A percentile compares a stretch with the other conserved stretches of the same genome.
These are phyloP conservation scores for Debaryomyces fabryi DNA, from an alignment of 1,139 yeast genomes.

Conservation along the genomic window DNA sequence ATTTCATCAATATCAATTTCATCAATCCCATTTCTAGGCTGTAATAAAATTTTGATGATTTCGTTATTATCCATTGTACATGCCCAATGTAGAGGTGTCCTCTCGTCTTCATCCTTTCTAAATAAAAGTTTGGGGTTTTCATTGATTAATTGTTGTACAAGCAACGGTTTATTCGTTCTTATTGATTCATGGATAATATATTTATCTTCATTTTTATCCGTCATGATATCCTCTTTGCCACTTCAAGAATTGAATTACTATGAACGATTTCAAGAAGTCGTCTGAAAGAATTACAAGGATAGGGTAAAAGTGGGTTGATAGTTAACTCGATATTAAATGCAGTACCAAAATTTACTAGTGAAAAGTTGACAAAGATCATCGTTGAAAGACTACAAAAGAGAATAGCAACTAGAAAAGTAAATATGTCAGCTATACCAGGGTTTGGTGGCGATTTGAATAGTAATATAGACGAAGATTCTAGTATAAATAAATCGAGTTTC, in stretches of 20 bases:
- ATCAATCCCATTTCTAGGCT: constrained; percentile 28
- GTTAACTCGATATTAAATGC: neutral
- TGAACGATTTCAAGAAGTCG: neutral
- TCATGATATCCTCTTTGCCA: neutral
- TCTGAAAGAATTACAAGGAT: neutral
- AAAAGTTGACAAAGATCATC: neutral
- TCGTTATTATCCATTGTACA: constrained; percentile 62
- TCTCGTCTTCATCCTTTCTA: constrained; percentile 66
- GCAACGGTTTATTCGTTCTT: constrained; percentile 52
- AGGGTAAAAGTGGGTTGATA: neutral
- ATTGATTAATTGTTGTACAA: constrained; percentile 51
- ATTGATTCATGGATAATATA: constrained; percentile 60
- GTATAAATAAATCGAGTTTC: constrained; percentile 13
- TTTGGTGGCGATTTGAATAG: constrained; percentile 18
- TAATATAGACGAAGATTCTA: constrained; percentile 6
- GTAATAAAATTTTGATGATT: constrained; percentile 53
- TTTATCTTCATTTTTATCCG: constrained; percentile 14
- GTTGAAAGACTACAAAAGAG: neutral
- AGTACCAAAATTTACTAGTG: constrained; percentile 1
- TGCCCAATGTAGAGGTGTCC: constrained; percentile 93
- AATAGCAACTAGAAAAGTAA: neutral
- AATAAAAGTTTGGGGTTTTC: constrained; percentile 51
- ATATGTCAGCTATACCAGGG: constrained; percentile 28
- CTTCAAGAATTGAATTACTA: neutral
- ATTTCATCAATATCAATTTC: constrained; percentile 66